Base-by-base conservation (phyloP, 371 early-diverging fungal genomes). In the Blakeslea trispora region DNA sequence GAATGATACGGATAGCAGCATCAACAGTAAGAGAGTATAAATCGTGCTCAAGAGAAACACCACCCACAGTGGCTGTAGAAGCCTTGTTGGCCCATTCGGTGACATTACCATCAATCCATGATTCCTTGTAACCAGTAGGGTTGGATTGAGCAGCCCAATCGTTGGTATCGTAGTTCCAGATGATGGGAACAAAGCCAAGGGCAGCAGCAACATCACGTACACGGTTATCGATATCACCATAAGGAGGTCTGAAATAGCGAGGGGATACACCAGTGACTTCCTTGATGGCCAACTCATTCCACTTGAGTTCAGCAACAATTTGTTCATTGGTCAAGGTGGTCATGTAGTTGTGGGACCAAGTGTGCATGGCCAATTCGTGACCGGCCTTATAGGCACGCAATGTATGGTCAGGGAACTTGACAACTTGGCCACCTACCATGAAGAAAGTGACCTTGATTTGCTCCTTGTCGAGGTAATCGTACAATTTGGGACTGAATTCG, bases 301-400 rank as follows among this genome's bases (percentile, higher is more conserved):
- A 84, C 63, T 80, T 81, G 61, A 87, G 75, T 59, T 88, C 87
- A 31, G 79, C 83, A 15, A 85, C 81, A 32, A 88, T 66, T 62
- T 82, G 75, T 43, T 81, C 86, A 53, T 81, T 83, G 42, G 82
- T 77, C 50, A 81, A 48, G 1, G 85, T 77, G 17, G 86, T 83
- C 71, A 87, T 59, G 45, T 74, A 77, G 23, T 72, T 79, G 56
- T 88, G 89, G 18, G 82, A 79, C 82, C 83, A 66, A 19, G 75
- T 81, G 45, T 84, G 84, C 62, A 82, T 71, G 37, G 73, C 84
- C 52, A 84, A 68, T 54, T 84, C 82, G 21, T 81, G 81, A 37
- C 75, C 80, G 42, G 69, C 53, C 18, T 70, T 59, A 42, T 63
- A 75, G 28, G 71, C 75, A 40, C 73, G 69, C 37, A 61, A 54